Evolutionary conservation across 2,329 filamentous ascomycete species (phyloP), one percentile per base, ranked within the genome.

Genomic region (Sporothrix euskadiensis): DNA sequence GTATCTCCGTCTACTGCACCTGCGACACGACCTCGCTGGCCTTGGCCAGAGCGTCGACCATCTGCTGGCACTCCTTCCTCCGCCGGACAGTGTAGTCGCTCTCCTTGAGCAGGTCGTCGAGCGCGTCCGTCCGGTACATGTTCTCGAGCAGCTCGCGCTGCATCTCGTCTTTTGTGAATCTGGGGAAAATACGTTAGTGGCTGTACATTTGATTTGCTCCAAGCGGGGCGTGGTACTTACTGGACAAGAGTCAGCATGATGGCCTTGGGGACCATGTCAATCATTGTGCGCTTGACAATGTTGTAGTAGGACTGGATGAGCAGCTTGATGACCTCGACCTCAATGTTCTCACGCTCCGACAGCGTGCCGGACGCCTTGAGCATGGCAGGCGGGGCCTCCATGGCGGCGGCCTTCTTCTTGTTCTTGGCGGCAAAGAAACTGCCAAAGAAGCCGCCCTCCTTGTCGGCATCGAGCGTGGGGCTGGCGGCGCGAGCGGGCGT

Each of bases 361-460:
- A 99, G 86, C 35, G 91, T 97, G 57, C 96, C 95, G 3, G 94
- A 97, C 47, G 96, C 96, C 86, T 98, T 99, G 73, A 99, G 89
- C 57, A 90, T 95, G 41, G 96, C 89, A 75, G 96, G 96, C 54
- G 96, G 96, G 16, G 96, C 87, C 82, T 99, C 96, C 96, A 99
- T 99, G 66, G 95, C 94, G n/a, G 96, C 96, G 84, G 97, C 97
- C 91, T 98, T 98, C 89, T 99, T 99, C 90, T 98, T 99, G 86
- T 98, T 99, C 89, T 98, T 99, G 80, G 93, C 94, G 12, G 96
- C 94, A 81, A 98, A 99, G 88, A 99, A 99, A 80, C 93, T 97
- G 78, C 96, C 96, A 79, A 99, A 99, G 88, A 99, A 99, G 52
- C 95, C 94, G 74, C 88, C 85, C 80, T 93, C 93, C 71, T 82